Base-by-base conservation (phyloP, 176 grass and related monocot species). In the Tuctoria greenei region DNA sequence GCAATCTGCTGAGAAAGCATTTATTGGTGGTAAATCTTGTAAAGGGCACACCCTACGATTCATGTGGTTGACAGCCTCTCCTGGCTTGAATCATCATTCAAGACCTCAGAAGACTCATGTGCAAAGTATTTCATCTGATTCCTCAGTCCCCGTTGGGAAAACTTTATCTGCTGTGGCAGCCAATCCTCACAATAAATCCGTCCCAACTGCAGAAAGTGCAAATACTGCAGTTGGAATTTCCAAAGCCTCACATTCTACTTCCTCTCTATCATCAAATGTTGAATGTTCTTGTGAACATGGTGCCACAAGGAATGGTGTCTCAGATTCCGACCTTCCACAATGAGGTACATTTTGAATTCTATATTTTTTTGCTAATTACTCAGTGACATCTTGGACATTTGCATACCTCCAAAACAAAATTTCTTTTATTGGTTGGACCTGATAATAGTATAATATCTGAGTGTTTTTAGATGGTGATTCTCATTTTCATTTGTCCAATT, bases 1-100 rank as follows among this genome's bases (percentile, higher is more conserved):
- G 14, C 79, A 90, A 81, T 87, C 86, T 82, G 92, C 95, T 56
- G 83, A 90, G 79, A 99, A 88, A 84, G 95, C 95, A 67, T 99
- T 88, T 86, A 46, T 79, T 84, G 82, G 79, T 86, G 89, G 91
- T 60, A 88, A 78, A 92, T 86, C 84, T 75, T 91, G 87, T 84
- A 90, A 88, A 85, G 92, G 84, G 21, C 89, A 95, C 47, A 78
- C 45, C 63, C 72, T 99, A 69, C 81, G 71, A 7, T 95, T 92
- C 82, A 84, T 92, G 82, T 99, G 91, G 95, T 68, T 98, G 69
- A 88, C 83, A 31, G 78, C 86, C 39, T 79, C 80, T 77, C 72
- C 84, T 78, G 79, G 75, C 67, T 80, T 67, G 16, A 83, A 83
- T 64, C 77, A 61, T 59, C 77, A 85, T 83, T 70, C 34, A 24